phyloP scores from a whole-genome alignment of 768 basidiomycete species.

The Lactifluus piperatus region DNA sequence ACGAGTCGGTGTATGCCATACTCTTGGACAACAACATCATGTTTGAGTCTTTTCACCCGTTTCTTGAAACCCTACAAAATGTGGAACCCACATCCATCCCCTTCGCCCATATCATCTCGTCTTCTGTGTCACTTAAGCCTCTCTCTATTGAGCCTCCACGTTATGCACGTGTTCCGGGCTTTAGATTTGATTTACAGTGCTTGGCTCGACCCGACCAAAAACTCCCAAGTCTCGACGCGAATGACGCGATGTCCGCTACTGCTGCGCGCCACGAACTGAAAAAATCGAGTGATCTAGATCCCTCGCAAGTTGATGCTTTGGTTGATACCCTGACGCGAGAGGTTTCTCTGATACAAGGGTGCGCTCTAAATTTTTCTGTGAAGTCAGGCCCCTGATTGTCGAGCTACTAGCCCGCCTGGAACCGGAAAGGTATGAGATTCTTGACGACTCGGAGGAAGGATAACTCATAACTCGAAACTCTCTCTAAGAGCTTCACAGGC shows the following conservation, averaged over 20 bases:
- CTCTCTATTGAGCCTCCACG: background rate
- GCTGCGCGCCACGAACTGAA: slow-evolving; percentile 37
- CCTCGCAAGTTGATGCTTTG: slow-evolving; percentile 62
- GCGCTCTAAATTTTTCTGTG: slow-evolving; percentile 4
- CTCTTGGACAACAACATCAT: slow-evolving; percentile 16
- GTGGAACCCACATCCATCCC: slow-evolving; percentile 8
- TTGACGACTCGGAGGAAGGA: background rate
- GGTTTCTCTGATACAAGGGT: slow-evolving; percentile 67
- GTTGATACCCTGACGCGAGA: slow-evolving; percentile 51
- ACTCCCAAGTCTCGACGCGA: slow-evolving; percentile 32
- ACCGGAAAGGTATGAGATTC: slow-evolving; percentile 52
- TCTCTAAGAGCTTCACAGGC: slow-evolving; percentile 49
- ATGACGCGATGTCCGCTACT: slow-evolving; percentile 35
- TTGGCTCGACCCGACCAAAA: slow-evolving; percentile 30
- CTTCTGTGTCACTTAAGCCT: background rate
- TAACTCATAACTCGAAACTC: background rate
- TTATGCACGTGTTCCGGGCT: slow-evolving; percentile 33
- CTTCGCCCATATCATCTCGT: slow-evolving; percentile 1
- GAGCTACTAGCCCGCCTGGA: slow-evolving; percentile 50
- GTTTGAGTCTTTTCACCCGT: slow-evolving; percentile 1
- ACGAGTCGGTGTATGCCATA: background rate
- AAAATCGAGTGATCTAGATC: slow-evolving; percentile 47
- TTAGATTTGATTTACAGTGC: slow-evolving; percentile 45
- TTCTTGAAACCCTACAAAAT: slow-evolving; percentile 4
- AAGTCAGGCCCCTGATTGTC: background rate